Percentiles rank a stretch among this genome's conserved stretches.
phyloP scores from a whole-genome alignment of 495 filamentous ascomycete genomes.

The Aspergillus cristatus region DNA sequence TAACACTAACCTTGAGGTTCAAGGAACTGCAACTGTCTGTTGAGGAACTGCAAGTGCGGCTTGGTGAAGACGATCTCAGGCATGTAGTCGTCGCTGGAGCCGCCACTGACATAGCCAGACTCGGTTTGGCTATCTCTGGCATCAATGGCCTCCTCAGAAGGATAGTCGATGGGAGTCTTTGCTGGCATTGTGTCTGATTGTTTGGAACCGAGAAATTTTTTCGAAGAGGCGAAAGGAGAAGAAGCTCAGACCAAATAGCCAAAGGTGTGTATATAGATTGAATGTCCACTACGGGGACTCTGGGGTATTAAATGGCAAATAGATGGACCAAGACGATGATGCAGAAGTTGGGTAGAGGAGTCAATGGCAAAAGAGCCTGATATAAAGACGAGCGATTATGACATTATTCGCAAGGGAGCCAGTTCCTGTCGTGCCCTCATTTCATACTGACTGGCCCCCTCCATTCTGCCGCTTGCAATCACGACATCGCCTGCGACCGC shows the following conservation, averaged over 20 bases:
- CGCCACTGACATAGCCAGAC: slow-evolving; percentile 81
- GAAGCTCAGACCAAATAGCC: not conserved
- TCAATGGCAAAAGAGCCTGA: slow-evolving; percentile 15
- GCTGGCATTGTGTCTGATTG: slow-evolving; percentile 29
- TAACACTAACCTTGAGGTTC: slow-evolving; percentile 54
- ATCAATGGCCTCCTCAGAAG: slow-evolving; percentile 32
- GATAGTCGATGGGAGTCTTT: slow-evolving; percentile 30
- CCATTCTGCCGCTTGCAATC: slow-evolving; percentile 28
- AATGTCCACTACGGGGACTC: slow-evolving; percentile 2
- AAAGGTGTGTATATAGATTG: no score
- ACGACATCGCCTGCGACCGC: slow-evolving; percentile 30
- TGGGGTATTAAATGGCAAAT: slow-evolving; percentile 5
- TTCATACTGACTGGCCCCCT: slow-evolving; percentile 13
- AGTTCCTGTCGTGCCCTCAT: slow-evolving; percentile 18
- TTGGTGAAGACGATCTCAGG: slow-evolving; percentile 80
- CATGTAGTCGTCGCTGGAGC: slow-evolving; percentile 54
- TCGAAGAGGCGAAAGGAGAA: slow-evolving; percentile 1
- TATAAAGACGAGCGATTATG: slow-evolving; percentile 29
- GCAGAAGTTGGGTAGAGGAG: slow-evolving; percentile 13
- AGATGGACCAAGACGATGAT: slow-evolving; percentile 6
- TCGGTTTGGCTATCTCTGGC: slow-evolving; percentile 43
- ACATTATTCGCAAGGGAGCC: slow-evolving; percentile 20
- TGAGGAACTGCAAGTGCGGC: slow-evolving; percentile 81
- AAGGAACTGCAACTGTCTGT: slow-evolving; percentile 75
- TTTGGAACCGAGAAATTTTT: no score